Base-by-base conservation (phyloP, 371 early-diverging fungal genomes). In the Rhizopus sp. region DNA sequence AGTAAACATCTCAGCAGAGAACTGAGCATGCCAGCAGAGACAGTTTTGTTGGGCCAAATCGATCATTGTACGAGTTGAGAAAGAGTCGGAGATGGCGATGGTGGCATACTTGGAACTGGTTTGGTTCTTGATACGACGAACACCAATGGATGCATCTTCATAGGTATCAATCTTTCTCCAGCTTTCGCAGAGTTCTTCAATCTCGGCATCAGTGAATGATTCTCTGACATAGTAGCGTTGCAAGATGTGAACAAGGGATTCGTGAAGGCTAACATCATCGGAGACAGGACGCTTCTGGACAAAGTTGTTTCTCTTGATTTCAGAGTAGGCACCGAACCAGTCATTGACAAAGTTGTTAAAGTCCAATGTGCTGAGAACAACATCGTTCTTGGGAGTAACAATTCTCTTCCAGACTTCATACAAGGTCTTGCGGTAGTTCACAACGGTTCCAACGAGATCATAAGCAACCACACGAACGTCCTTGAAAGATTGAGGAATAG, bases 1-100 rank as follows among this genome's bases (percentile, higher is more conserved):
- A 17, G 29, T 9, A 51, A 76, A 64, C 64, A 72, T 70, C 10
- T 76, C 73, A 10, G 69, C 59, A 58, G 66, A 59, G 57, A 76
- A 69, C 55, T 76, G 77, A 23, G 71, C 66, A 44, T 76, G 68
- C 73, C 70, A 76, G 65, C 77, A 76, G 29, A 76, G 71, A 48
- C 73, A 69, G n/a, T 67, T 68, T 39, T 59, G 66, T 50, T 67
- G 70, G 30, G 77, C 73, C 38, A 70, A 53, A 3, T 68, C 63
- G 12, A 76, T 39, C 73, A 76, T 64, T 0, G 69, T 68, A 12
- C 67, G 60, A 9, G 77, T 76, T 13, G 69, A 69, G 32, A 76
- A 60, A 5, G 56, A 50, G 42, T 62, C 63, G 31, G 77, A 76
- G 32, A 76, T 59, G n/a, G 77, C 66, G 33, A 76, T 63, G 8